Evolutionary conservation across 495 filamentous ascomycete species (phyloP), one percentile per base, ranked within the genome.

Genomic region (Xylaria sp.): DNA sequence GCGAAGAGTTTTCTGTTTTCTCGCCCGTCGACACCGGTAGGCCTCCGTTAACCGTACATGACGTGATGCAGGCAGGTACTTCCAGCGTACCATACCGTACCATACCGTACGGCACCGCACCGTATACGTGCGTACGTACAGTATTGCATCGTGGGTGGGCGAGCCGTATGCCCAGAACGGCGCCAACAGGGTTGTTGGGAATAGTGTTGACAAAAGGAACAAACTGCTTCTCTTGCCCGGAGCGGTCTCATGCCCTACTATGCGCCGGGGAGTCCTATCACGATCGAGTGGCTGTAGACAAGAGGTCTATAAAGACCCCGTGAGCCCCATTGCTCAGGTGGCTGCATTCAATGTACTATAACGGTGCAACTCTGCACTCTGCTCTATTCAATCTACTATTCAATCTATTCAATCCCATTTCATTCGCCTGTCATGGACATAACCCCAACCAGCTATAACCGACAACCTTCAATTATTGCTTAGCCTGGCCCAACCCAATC

Each of bases 1-100:
- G 72, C 74, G 52, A 71, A 71, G 59, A 40, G 57, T 71, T 71
- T 71, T 71, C 43, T 73, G 70, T 72, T 73, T 74, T 71, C 69
- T 65, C 71, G 69, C 50, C 55, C 68, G 58, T 69, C 70, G 74
- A 64, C 69, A 67, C 63, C 73, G 26, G 48, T 63, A 40, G 53
- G 63, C 61, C 67, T 65, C 69, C 8, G 17, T 58, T 61, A 40
- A n/a, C 57, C 41, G 43, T 46, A 46, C 5, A 24, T 68, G 21
- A 58, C 52, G 21, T 46, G 37, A 5, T 29, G 48, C 21, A 35
- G 17, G 15, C 31, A 41, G 19, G 40, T 70, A 59, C 66, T 6
- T 68, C n/a, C n/a, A n/a, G n/a, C n/a, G n/a, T n/a, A n/a, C n/a
- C n/a, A n/a, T n/a, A n/a, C n/a, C n/a, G n/a, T n/a, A n/a, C 53